phyloP scores from a whole-genome alignment of 257 asterid species.

The Cinchona pubescens region DNA sequence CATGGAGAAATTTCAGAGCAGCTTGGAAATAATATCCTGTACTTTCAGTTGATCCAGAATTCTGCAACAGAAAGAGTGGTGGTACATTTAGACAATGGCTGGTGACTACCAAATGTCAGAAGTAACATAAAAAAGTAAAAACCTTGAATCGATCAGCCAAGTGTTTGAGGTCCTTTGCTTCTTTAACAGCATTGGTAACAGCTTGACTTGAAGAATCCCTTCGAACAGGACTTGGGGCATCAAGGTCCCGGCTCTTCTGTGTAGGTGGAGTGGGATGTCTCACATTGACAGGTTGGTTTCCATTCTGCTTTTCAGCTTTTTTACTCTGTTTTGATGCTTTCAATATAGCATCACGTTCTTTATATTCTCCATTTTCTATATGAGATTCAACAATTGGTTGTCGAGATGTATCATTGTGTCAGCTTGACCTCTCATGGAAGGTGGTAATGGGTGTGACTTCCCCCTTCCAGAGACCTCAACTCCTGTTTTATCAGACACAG shows the following conservation, averaged over 20 bases:
- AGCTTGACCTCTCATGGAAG: slow-evolving; percentile 54
- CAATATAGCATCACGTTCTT: slow-evolving; percentile 44
- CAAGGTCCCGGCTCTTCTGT: slow-evolving; percentile 56
- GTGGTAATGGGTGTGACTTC: slow-evolving; percentile 72
- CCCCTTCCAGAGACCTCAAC: slow-evolving; percentile 49
- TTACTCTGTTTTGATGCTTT: slow-evolving; percentile 50
- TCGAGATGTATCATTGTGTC: slow-evolving; percentile 39
- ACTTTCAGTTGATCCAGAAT: slow-evolving; percentile 77
- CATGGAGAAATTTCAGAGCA: slow-evolving; percentile 88
- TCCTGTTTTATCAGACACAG: slow-evolving; percentile 32
- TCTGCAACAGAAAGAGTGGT: slow-evolving; percentile 45
- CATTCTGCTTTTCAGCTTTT: slow-evolving; percentile 55
- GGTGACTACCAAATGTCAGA: neutral
- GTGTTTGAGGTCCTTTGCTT: slow-evolving; percentile 94
- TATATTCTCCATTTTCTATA: slow-evolving; percentile 52
- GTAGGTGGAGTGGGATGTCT: slow-evolving; percentile 62
- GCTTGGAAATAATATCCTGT: slow-evolving; percentile 82
- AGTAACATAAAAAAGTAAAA: slow-evolving; percentile 23
- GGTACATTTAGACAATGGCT: slow-evolving; percentile 18
- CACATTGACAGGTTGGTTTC: slow-evolving; percentile 34
- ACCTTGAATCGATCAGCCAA: slow-evolving; percentile 96
- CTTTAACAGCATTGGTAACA: slow-evolving; percentile 80
- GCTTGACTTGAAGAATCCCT: slow-evolving; percentile 84
- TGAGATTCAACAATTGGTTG: slow-evolving; percentile 53
- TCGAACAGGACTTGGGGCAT: slow-evolving; percentile 72